Evolutionary conservation across 352 stramenopile genomes (phyloP), one percentile per base, ranked within the genome.

Genomic region (Phytopythium delawarense): DNA sequence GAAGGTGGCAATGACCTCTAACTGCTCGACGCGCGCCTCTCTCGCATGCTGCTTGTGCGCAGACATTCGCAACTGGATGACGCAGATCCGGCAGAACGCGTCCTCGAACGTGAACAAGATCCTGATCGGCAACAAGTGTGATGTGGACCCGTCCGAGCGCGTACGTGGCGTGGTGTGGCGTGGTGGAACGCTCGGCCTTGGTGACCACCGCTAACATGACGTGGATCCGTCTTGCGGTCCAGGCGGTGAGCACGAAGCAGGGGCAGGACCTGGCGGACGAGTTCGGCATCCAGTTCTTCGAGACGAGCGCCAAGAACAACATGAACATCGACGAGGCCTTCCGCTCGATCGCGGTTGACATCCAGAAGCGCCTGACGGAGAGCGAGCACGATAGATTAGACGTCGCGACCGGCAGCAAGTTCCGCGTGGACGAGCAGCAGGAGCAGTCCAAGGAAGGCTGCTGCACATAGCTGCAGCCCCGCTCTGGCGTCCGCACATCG

Each of bases 21-120:
- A 44, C n/a, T 25, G 30, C 16, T 16, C n/a, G 18, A 34, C 25
- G 3, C 49, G 28, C 55, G 25, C 52, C 18, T 28, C 21, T 7
- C 7, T 15, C 34, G 15, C 54, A 0, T 59, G 37, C 25, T 32
- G 9, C 34, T 35, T 42, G 42, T 16, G 28, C 23, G 13, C 49
- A 96, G 87, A 96, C 59, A 92, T 96, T 64, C 87, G 87, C 65
- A 96, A 96, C 64, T 96, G 87, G 87, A 96, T 96, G 87, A 92
- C 84, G 59, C 87, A 96, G 74, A 96, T 96, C 71, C 79, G 96
- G 74, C 96, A 99, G 77, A 98, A 99, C 70, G 98, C 97, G 32
- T 98, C 98, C 62, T 96, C 98, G 67, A 99, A 99, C 81, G 96
- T 99, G 28, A 98, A 99, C 83, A 99, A 99, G 79, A 96, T 99